Evolutionary conservation across 2,329 filamentous ascomycete genomes (phyloP).

Genomic region (Trichothecium roseum): DNA sequence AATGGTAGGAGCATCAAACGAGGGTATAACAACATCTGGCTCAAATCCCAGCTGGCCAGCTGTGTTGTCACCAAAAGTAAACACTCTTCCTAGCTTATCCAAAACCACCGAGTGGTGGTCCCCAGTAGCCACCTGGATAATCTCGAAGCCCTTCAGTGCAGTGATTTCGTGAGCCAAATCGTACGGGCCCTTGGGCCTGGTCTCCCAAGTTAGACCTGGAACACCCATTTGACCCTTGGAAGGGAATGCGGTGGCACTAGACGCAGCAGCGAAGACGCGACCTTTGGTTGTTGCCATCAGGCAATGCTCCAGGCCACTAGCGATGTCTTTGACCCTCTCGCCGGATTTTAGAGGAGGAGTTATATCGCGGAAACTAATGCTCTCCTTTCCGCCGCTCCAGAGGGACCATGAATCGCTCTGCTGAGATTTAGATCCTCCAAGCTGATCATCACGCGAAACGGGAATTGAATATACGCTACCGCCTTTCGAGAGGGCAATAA

Average conservation of each 20-base stretch:
- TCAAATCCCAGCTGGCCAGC: constrained; percentile 86
- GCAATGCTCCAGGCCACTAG: constrained; percentile 74
- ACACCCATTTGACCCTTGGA: constrained; percentile 79
- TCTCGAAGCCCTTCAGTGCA: constrained; percentile 58
- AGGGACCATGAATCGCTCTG: constrained; percentile 61
- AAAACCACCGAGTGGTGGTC: constrained; percentile 78
- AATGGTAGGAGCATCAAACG: constrained; percentile 58
- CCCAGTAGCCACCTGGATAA: constrained; percentile 68
- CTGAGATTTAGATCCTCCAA: constrained; percentile 47
- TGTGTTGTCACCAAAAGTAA: constrained; percentile 84
- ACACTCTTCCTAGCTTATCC: constrained; percentile 66
- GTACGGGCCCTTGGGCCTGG: constrained; percentile 64
- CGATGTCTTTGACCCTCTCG: constrained; percentile 65
- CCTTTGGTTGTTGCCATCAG: constrained; percentile 77
- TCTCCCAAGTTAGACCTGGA: constrained; percentile 70
- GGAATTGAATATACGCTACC: constrained; percentile 82
- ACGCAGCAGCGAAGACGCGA: constrained; percentile 80
- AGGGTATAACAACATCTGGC: constrained; percentile 48
- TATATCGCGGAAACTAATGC: constrained; percentile 62
- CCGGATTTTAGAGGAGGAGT: constrained; percentile 50
- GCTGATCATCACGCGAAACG: constrained; percentile 62
- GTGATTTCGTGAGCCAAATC: constrained; percentile 75
- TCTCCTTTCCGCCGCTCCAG: constrained; percentile 35
- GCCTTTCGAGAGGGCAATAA: constrained; percentile 65
- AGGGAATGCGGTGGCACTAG: constrained; percentile 69